Base-by-base conservation (phyloP, 1,139 yeast species). In the Chernovozyma sophiae-reginae region DNA sequence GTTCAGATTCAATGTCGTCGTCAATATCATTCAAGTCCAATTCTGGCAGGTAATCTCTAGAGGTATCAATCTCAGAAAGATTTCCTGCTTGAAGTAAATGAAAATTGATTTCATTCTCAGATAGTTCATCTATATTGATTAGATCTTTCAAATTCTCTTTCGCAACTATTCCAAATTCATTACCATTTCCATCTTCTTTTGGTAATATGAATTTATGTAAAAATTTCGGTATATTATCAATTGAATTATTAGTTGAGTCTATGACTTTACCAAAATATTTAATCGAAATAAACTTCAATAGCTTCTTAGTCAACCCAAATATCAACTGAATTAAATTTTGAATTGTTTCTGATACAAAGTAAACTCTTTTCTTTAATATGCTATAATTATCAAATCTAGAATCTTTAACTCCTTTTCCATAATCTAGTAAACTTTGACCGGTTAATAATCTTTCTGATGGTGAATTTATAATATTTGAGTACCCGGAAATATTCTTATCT, bases 31-130 rank as follows among this genome's bases (percentile, higher is more conserved):
- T n/a, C 37, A 39, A 44, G 11, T 60, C 65, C 24, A 53, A 43
- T 5, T 49, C 32, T n/a, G 32, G 32, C 8, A 37, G 42, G 39
- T 62, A 75, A 44, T 75, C 79, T 2, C 46, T 62, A 0, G 81
- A 76, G 20, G 55, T 52, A 46, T 79, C 85, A 7, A 57, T 49
- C 12, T 75, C 80, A 1, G 74, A 60, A 17, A 75, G 45, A 7
- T 61, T 55, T 1, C 46, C 49, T 3, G 60, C 62, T 22, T 52
- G 52, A 4, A 62, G 43, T 3, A 61, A 34, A n/a, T 51, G 44
- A 4, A 15, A n/a, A 49, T 53, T 36, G 64, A 65, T 8, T 52
- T 41, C 2, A 36, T 35, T 2, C 43, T 42, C 11, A 62, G 22
- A 28, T 53, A 52, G 42, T 14, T 49, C 49, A 33, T 62, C 60